Base-by-base conservation (phyloP, 345 rosid genomes). In the Hypericum perforatum region DNA sequence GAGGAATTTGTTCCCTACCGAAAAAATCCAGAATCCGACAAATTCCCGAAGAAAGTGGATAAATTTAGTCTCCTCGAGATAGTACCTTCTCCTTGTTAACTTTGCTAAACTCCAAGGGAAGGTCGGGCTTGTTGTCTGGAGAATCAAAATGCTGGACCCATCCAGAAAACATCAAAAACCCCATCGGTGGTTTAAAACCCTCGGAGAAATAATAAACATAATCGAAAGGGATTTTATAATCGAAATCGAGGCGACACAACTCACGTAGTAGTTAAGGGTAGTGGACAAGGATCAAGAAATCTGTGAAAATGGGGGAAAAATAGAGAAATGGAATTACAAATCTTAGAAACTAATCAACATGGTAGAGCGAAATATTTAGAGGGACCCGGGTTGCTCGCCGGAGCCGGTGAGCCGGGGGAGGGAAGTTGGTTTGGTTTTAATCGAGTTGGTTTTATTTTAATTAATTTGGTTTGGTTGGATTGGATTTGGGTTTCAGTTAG, bases 61-160 rank as follows among this genome's bases (percentile, higher is more conserved):
- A 14, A 45, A 5, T 16, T 43, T 13, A 22, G 32, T 49, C 52
- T 46, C 43, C 29, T 15, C 5, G 29, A 46, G 22, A 13, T 7
- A 5, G 15, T 41, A 82, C 94, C 92, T 84, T 86, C 39, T 66
- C 66, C 65, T 75, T 79, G 67, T 89, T 94, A 4, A 58, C 64
- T 56, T 68, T 75, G 3, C 70, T 53, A 70, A 86, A 94, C 78
- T 84, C 94, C 95, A 95, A 94, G 32, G 82, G 87, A 56, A 80
- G 69, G 69, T 86, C 89, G 0, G 95, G 94, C 60, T 82, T 94
- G 74, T 94, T 94, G 65, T 94, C 94, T 11, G 97, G 95, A 58
- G 80, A 39, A 75, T 94, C 87, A 39, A 89, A 56, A 53, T 94
- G 99, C 99, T 94, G 70, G 32, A 22, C 2, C 32, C 72, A 65